Base-by-base conservation (phyloP, 371 early-diverging fungal genomes). In the Mortierella polycephala region DNA sequence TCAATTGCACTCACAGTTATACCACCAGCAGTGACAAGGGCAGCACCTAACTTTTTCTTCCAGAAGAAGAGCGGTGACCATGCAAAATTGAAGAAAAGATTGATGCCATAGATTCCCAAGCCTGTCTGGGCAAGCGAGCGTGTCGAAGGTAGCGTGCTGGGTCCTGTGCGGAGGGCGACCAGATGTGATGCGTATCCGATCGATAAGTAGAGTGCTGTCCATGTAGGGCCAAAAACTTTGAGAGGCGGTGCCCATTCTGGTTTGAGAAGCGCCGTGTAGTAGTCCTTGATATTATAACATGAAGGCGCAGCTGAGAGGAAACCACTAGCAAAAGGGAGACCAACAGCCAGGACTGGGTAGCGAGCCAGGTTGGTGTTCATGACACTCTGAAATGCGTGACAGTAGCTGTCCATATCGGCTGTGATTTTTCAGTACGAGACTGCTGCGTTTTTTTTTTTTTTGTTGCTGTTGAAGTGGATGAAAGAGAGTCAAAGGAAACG, bases 41-140 rank as follows among this genome's bases (percentile, higher is more conserved):
- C 76, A 20, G 76, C 67, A 40, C 76, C 76, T 20, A 71, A 67
- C 67, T 67, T 49, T 42, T 52, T 56, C 23, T 70, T 57, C 71
- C 70, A 75, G 61, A 76, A 76, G 57, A 71, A 60, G 44, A 76
- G 20, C 1, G 77, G 72, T 2, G 71, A 62, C 72, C 77, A 76
- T 13, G 77, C 71, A 68, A 71, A 76, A 68, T 68, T 71, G 54
- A 71, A 49, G 10, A 61, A 13, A 67, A 76, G 16, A 58, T 71
- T 76, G 50, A 61, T 4, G 20, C 71, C 77, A 50, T 76, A 76
- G 64, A 76, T 23, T 5, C 60, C 62, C 39, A 76, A 50, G 5
- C 69, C 77, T 37, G 68, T 71, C 40, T 64, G 51, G 10, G 77
- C 77, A 47, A 55, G 18, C 1, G 63, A 58, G 39, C 65, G 67